A percentile compares a stretch with the other conserved stretches of the same genome.
Evolutionary conservation across 1,284 basidiomycete species (phyloP).

Genomic region (Athelia psychrophila): DNA sequence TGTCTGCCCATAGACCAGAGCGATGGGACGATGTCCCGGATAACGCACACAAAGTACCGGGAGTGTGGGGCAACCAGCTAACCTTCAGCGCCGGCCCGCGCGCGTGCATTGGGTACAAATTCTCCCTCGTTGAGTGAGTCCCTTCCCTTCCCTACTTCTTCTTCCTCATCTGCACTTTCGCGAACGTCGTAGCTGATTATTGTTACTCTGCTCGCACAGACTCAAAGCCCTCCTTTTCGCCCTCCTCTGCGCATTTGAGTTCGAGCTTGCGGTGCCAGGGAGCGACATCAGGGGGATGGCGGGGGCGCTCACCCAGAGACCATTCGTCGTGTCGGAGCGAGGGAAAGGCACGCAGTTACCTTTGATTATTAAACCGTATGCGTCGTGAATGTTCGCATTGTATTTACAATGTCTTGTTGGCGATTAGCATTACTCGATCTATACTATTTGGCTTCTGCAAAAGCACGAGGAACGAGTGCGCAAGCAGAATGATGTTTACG

Average conservation of each 20-base stretch:
- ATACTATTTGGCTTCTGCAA: no score
- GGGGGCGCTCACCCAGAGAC: conserved; percentile 6
- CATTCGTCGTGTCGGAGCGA: conserved; percentile 2
- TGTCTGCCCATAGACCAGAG: conserved; percentile 13
- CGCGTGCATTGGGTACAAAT: conserved; percentile 57
- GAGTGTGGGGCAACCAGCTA: conserved; percentile 49
- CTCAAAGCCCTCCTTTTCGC: conserved; percentile 37
- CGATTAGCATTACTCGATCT: no score
- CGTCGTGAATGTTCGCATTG: no score
- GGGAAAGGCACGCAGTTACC: conserved; percentile 6
- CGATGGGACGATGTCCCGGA: conserved; percentile 15
- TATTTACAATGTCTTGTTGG: no score
- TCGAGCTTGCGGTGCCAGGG: conserved; percentile 23
- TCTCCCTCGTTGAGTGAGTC: conserved; percentile 50
- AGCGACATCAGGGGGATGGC: conserved; percentile 5
- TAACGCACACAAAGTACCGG: conserved; percentile 33
- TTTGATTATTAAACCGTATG: not conserved
- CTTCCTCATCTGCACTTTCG: no score
- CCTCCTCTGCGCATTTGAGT: conserved; percentile 31
- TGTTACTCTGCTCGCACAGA: conserved; percentile 4
- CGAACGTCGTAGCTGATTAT: no score
- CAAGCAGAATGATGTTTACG: no score
- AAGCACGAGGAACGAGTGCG: no score
- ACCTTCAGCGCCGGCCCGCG: conserved; percentile 54
- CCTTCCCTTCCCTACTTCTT: no score